Percentiles rank a stretch among this genome's conserved stretches.
Conservation (phyloP, 2,329 filamentous ascomycete genomes). For the Pseudogymnoascus sp. region DNA sequence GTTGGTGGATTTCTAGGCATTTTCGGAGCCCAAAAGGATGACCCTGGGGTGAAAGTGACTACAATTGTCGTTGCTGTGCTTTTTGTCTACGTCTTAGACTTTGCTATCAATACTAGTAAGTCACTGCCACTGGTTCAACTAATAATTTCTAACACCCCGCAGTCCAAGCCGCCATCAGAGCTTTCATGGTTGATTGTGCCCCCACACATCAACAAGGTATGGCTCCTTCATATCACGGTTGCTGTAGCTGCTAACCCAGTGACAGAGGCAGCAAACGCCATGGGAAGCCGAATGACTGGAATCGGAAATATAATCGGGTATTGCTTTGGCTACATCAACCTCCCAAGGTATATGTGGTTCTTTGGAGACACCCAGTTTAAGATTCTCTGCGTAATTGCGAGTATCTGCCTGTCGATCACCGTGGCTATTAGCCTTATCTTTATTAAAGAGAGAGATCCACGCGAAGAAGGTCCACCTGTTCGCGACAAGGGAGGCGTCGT, state of each 20-base stretch:
- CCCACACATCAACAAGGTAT: slow-evolving; percentile 77
- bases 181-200: slow-evolving; percentile 88
- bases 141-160: slow-evolving; percentile 13
- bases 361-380: slow-evolving; percentile 89
- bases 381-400: slow-evolving; percentile 79
- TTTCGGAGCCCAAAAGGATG: slow-evolving; percentile 64
- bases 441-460: slow-evolving; percentile 75
- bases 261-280: slow-evolving; percentile 77
- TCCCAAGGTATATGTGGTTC: slow-evolving; percentile 68
- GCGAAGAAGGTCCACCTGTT: slow-evolving; percentile 57
- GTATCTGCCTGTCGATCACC: slow-evolving; percentile 62
- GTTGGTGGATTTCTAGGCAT: slow-evolving; percentile 60
- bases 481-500: slow-evolving; percentile 59
- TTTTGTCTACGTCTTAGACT: slow-evolving; percentile 85
- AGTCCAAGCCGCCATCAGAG: slow-evolving; percentile 86
- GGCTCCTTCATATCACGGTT: slow-evolving; percentile 11
- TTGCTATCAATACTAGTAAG: slow-evolving; percentile 84
- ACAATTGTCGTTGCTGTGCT: slow-evolving; percentile 75
- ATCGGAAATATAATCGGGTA: slow-evolving; percentile 89
- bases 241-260: not conserved
- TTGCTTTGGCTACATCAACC: slow-evolving; percentile 74
- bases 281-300: slow-evolving; percentile 81
- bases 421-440: slow-evolving; percentile 61
- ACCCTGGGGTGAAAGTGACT: slow-evolving; percentile 53
- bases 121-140: slow-evolving; percentile 14